A percentile compares a stretch with the other conserved stretches of the same genome.
Conservation (phyloP, 2,329 filamentous ascomycete species). For the Colletotrichum eremochloae region DNA sequence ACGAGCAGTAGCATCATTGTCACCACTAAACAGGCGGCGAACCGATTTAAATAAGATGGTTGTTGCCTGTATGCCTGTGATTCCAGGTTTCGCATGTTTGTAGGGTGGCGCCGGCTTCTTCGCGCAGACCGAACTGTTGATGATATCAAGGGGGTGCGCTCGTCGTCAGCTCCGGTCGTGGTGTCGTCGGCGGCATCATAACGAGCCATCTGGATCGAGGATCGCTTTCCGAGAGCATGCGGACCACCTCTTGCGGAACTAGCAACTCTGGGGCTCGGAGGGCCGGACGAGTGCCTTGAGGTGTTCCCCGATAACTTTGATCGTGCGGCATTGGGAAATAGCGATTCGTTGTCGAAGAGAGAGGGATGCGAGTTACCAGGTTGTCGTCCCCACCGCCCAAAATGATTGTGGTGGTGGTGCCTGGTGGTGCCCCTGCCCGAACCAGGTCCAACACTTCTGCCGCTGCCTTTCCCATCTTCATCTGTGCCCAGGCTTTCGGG, state of each 20-base stretch:
- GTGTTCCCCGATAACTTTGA: conserved; percentile 71
- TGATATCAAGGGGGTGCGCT: conserved; percentile 83
- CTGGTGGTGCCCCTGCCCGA: conserved; percentile 76
- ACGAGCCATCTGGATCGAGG: conserved; percentile 70
- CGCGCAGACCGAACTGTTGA: conserved; percentile 69
- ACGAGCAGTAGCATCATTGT: conserved; percentile 84
- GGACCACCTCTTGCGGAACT: conserved; percentile 46
- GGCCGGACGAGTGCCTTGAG: conserved; percentile 74
- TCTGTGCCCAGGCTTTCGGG: conserved; percentile 70
- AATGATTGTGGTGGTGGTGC: conserved; percentile 78
- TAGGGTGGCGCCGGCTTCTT: conserved; percentile 67
- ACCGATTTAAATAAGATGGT: conserved; percentile 76
- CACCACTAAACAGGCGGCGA: conserved; percentile 90
- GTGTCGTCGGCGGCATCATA: conserved; percentile 83
- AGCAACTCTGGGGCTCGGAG: conserved; percentile 73
- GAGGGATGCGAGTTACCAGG: conserved; percentile 77
- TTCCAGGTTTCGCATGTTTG: conserved; percentile 78
- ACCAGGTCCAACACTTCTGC: conserved; percentile 69
- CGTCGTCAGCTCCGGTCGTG: conserved; percentile 80
- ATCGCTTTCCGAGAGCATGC: conserved; percentile 58
- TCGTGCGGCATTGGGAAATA: conserved; percentile 77
- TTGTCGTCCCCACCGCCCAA: conserved; percentile 80
- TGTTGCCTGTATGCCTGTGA: conserved; percentile 75
- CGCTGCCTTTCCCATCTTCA: conserved; percentile 74
- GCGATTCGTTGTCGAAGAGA: conserved; percentile 82